Evolutionary conservation across 106 monocot species (phyloP).

Genomic region (Xerophyta viscosa): DNA sequence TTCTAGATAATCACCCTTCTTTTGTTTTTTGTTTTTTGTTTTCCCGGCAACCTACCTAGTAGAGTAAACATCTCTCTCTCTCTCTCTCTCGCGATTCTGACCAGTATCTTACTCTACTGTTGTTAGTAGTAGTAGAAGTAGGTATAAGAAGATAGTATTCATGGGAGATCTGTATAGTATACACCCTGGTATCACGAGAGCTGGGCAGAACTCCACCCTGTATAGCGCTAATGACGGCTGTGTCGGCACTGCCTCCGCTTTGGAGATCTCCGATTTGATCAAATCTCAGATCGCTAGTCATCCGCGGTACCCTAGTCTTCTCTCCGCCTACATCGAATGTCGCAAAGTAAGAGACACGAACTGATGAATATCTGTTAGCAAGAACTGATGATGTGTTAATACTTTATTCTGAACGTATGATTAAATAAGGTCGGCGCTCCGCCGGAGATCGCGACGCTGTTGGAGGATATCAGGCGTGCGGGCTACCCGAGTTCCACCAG

Average conservation of each 20-base stretch:
- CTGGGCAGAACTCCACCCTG: neutral
- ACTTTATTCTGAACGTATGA: neutral
- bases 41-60: too few species aligned
- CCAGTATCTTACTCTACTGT: neutral
- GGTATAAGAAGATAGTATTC: neutral
- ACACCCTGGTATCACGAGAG: slow-evolving; percentile 59
- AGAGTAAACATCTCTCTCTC: too few species aligned
- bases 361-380: neutral
- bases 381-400: too few species aligned
- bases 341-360: slow-evolving; percentile 76
- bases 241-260: neutral
- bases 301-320: slow-evolving; percentile 62
- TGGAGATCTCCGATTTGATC: slow-evolving; percentile 30
- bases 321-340: slow-evolving; percentile 88
- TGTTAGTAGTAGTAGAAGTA: neutral
- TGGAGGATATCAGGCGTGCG: slow-evolving; percentile 61
- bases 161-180: slow-evolving; percentile 97
- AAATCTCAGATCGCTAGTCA: slow-evolving; percentile 81
- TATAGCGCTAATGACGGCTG: neutral
- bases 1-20: neutral
- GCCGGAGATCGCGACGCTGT: slow-evolving; percentile 52
- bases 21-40: too few species aligned
- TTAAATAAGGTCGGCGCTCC: slow-evolving; percentile 82
- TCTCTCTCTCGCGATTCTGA: neutral
- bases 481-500: slow-evolving; percentile 2